phyloP scores from a whole-genome alignment of 2,329 filamentous ascomycete species.

The Verticillium alfalfae region DNA sequence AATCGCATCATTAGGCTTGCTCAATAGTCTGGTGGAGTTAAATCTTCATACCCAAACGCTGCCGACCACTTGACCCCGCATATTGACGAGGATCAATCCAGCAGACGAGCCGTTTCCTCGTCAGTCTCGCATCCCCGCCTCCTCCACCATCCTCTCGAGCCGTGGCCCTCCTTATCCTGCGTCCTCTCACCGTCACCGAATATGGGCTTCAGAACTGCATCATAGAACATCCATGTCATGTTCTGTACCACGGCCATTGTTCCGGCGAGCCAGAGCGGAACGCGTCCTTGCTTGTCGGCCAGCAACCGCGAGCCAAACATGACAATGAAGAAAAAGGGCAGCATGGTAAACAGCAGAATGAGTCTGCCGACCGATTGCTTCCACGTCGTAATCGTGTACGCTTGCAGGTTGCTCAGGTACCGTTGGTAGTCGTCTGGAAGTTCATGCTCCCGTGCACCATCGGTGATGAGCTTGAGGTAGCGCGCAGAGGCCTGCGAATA shows the following conservation, averaged over 20 bases:
- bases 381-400: constrained; percentile 64
- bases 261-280: constrained; percentile 61
- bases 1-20: background rate
- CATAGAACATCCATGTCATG: constrained; percentile 39
- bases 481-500: constrained; percentile 80
- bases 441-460: constrained; percentile 74
- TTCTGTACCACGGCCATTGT: constrained; percentile 48
- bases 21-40: background rate
- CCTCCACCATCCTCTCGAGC: constrained; percentile 2
- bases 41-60: background rate
- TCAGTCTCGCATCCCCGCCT: constrained; percentile 1
- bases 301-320: constrained; percentile 33
- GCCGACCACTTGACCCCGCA: background rate
- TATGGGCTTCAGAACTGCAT: constrained; percentile 42
- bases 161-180: constrained; percentile 17
- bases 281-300: constrained; percentile 59
- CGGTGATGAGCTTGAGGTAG: constrained; percentile 74
- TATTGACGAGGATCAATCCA: background rate
- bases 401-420: constrained; percentile 63
- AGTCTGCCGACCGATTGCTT: constrained; percentile 64
- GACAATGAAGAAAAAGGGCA: constrained; percentile 26
- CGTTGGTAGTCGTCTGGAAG: constrained; percentile 72
- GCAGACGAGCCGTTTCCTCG: background rate
- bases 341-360: constrained; percentile 43
- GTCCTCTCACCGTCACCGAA: constrained; percentile 87